A percentile compares a stretch with the other conserved stretches of the same genome.
phyloP scores from a whole-genome alignment of 2,329 filamentous ascomycete species.

The Coniella vitis region DNA sequence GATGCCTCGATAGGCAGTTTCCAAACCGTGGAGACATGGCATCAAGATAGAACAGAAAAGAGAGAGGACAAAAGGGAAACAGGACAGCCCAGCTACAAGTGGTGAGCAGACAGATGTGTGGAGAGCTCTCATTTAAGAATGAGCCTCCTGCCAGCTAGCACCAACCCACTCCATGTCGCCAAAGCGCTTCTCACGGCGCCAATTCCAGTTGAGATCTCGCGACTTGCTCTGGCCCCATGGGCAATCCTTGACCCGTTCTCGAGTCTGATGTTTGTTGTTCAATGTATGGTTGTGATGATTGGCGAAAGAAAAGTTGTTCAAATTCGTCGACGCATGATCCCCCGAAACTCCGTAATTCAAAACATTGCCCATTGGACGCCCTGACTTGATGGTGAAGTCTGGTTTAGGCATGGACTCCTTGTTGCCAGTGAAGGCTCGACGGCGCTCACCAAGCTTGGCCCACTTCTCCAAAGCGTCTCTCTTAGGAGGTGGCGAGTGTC shows the following conservation, averaged over 20 bases:
- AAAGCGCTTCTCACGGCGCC: slow-evolving; percentile 57
- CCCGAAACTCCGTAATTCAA: slow-evolving; percentile 44
- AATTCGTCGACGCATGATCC: slow-evolving; percentile 27
- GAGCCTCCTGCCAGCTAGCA: slow-evolving; percentile 63
- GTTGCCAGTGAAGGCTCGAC: slow-evolving; percentile 57
- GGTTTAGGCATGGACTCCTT: slow-evolving; percentile 39
- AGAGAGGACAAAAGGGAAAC: slow-evolving; percentile 17
- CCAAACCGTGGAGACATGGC: slow-evolving; percentile 1
- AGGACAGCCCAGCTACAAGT: slow-evolving; percentile 54
- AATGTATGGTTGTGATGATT: slow-evolving; percentile 20
- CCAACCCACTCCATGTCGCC: slow-evolving; percentile 92
- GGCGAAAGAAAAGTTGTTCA: slow-evolving; percentile 20
- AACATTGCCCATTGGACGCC: slow-evolving; percentile 35
- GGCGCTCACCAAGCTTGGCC: slow-evolving; percentile 77
- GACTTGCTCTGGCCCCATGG: slow-evolving; percentile 47
- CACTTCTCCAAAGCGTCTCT: slow-evolving; percentile 69
- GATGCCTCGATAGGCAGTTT: slow-evolving; percentile 19
- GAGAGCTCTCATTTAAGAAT: slow-evolving; percentile 27
- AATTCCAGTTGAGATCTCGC: slow-evolving; percentile 50
- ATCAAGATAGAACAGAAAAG: slow-evolving; percentile 11
- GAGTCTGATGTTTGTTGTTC: slow-evolving; percentile 33
- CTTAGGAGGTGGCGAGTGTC: slow-evolving; percentile 60
- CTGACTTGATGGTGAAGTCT: slow-evolving; percentile 34
- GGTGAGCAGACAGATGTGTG: slow-evolving; percentile 32
- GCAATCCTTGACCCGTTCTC: slow-evolving; percentile 44